Conservation (phyloP, 2,329 filamentous ascomycete species). For the Ascochyta rabiei region DNA sequence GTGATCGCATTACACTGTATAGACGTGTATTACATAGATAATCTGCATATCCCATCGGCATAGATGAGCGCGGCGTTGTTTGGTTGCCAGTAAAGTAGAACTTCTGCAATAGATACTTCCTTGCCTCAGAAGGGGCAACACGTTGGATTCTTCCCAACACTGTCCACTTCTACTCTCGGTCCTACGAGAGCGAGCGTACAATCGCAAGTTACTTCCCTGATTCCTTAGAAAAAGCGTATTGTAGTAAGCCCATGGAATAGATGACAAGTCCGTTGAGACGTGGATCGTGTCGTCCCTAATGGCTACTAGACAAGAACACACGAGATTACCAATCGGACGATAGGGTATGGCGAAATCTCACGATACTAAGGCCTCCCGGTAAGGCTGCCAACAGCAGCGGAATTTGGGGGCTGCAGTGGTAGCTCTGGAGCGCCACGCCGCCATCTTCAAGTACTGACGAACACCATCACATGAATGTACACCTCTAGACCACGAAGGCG, state of each 20-base stretch:
- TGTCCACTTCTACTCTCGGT: neutral
- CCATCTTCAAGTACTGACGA: neutral
- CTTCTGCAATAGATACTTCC: slow-evolving; percentile 3
- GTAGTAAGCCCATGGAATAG: neutral
- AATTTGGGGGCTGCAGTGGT: slow-evolving; percentile 2
- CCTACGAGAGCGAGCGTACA: neutral
- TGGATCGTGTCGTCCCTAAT: neutral
- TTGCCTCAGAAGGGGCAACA: neutral
- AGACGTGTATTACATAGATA: slow-evolving; percentile 6
- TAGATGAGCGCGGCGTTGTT: slow-evolving; percentile 9
- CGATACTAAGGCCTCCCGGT: neutral
- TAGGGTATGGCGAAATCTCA: neutral
- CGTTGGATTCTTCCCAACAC: neutral
- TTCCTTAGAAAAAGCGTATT: neutral
- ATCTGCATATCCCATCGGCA: slow-evolving; percentile 7
- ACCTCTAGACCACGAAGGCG: slow-evolving; percentile 1
- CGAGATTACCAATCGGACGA: neutral
- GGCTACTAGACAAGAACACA: neutral
- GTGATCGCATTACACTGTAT: slow-evolving; percentile 15
- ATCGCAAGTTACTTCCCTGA: neutral
- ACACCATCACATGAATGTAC: neutral
- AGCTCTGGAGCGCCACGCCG: slow-evolving; percentile 3
- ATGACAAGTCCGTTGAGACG: neutral
- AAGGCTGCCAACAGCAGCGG: neutral
- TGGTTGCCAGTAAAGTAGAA: neutral